Evolutionary conservation across 306 rosid genomes (phyloP), one percentile per base, ranked within the genome.

Genomic region (Sechiopsis laciniata): DNA sequence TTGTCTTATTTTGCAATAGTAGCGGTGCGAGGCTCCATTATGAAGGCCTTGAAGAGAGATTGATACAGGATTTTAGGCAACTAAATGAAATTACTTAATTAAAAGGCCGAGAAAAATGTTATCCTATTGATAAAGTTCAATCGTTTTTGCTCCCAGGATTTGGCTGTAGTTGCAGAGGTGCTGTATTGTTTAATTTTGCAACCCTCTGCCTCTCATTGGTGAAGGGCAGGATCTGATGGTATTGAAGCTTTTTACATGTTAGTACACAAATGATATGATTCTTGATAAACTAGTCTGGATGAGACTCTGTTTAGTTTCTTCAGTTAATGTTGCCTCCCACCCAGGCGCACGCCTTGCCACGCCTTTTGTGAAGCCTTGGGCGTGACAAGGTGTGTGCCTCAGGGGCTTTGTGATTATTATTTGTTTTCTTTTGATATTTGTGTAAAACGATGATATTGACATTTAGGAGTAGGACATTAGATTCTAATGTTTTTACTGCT

Each of bases 31-130:
- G 80, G 88, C 73, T 72, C 84, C 20, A 74, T 88, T 24, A 80
- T 83, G 26, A 92, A 88, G 81, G 87, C 90, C 45, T 75, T 79
- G 78, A 92, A 92, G 87, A 85, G 84, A 76, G 96, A 92, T 78
- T 92, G 86, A 88, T 55, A 12, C 37, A 21, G 12, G 14, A 10
- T 67, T 67, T 67, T 67, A 67, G 35, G 72, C 13, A 20, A 67
- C 16, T 2, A 13, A 67, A 67, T 67, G 55, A 17, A 45, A 45
- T 52, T 19, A 19, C 37, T 19, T 20, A 45, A 67, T 46, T 32
- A 17, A 5, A 67, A 46, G 37, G 55, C 55, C 8, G 55, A 46
- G 72, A 60, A 46, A 66, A 19, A 17, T 20, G 15, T 55, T 53
- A 66, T 55, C 1, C 45, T 61, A 26, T 61, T 10, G 10, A 24